Evolutionary conservation across 164 flowering plant species (phyloP), one percentile per base, ranked within the genome.

Genomic region (Annona cherimola): DNA sequence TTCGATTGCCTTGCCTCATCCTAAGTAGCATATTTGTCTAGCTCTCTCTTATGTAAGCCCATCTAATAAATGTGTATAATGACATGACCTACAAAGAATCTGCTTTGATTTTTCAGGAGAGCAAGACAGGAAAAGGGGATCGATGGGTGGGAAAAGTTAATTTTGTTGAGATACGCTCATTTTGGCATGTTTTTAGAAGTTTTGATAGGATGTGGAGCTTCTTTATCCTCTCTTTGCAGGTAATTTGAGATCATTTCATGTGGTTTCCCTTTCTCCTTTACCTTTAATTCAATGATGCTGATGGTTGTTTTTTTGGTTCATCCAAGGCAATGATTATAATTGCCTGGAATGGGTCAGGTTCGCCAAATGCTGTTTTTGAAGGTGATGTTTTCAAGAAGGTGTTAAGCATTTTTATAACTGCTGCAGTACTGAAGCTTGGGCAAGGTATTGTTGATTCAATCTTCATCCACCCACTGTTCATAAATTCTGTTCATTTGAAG

Each of bases 191-290:
- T 63, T 94, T 90, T 74, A 82, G 97, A 86, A 94, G 99, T 80
- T 94, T 92, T 76, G 97, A 92, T 77, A 83, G 97, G 69, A 88
- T 94, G 97, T 94, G 99, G 99, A 83, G 85, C 68, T 94, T 94
- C 76, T 90, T 88, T 44, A 87, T 94, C 64, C 79, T 94, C 73
- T 84, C 88, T 74, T 82, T 94, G 79, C 97, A 94, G 94, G 98
- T 91, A 78, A 73, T 41, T 67, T 2, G 42, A 20, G 57, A 3
- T 76, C 11, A n/a, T 80, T 61, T 18, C 20, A 61, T 61, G 26
- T 61, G 16, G 26, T 61, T 20, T 16, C 16, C 19, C 46, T 60
- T 44, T 54, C 5, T 57, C 55, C 60, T 3, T 79, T 1, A n/a
- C 54, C 19, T 42, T 62, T 42, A 42, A 44, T 41, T 18, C 41